phyloP scores from a whole-genome alignment of 257 asterid genomes.

The Paraleonurus japonicus region DNA sequence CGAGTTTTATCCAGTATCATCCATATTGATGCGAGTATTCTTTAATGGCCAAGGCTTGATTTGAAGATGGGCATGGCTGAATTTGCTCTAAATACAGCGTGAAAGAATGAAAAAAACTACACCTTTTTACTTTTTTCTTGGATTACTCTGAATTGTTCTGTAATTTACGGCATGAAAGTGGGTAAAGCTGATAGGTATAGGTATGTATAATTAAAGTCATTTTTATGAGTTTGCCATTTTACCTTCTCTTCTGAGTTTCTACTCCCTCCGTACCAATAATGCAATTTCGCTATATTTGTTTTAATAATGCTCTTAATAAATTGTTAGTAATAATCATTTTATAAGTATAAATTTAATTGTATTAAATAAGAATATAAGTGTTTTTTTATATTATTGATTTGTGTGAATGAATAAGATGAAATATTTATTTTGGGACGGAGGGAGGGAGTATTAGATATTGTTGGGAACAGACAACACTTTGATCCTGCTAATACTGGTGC shows the following conservation, averaged over 20 bases:
- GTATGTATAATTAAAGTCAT: background rate
- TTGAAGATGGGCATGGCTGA: background rate
- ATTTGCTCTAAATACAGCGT: too few relatives aligned
- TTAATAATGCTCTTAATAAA: too few relatives aligned
- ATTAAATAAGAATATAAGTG: too few relatives aligned
- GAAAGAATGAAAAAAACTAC: background rate
- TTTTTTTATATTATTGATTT: too few relatives aligned
- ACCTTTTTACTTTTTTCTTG: background rate
- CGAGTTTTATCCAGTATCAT: background rate
- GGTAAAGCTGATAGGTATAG: background rate
- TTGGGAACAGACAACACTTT: background rate
- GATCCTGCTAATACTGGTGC: background rate
- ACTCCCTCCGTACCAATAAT: too few relatives aligned
- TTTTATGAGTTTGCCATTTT: background rate
- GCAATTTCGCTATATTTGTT: too few relatives aligned
- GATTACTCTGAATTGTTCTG: background rate
- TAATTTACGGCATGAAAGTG: background rate
- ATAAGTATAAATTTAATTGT: too few relatives aligned
- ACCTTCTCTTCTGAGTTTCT: background rate
- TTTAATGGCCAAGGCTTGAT: too few relatives aligned
- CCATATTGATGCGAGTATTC: background rate
- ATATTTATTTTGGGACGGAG: too few relatives aligned
- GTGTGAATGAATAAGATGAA: too few relatives aligned
- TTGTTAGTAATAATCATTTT: too few relatives aligned
- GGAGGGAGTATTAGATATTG: background rate